Conservation (phyloP, 257 asterid genomes). For the Primulina tabacum region DNA sequence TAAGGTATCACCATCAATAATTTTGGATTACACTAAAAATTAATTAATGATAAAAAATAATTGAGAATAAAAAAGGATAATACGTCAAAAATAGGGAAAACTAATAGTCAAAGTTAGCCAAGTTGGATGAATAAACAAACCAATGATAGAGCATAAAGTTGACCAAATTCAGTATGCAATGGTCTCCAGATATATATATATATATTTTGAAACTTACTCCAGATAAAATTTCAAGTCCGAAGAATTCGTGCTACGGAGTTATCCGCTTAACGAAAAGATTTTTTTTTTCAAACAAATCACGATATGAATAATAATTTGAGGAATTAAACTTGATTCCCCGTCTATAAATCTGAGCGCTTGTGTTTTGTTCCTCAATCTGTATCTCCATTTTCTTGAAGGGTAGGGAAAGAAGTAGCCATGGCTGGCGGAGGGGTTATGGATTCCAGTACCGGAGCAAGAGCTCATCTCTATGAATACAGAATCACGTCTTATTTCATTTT, state of each 20-base stretch:
- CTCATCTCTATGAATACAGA: slow-evolving; percentile 63
- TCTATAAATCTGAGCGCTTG: too few species aligned
- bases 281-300: not conserved
- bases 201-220: too few species aligned
- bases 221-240: not conserved
- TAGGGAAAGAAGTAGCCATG: slow-evolving; percentile 29
- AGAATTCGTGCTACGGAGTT: not conserved
- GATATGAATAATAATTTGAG: too few species aligned
- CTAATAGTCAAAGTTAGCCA: not conserved
- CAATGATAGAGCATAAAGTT: not conserved
- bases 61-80: not conserved
- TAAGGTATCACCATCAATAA: not conserved
- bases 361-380: too few species aligned
- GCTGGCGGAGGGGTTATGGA: slow-evolving; percentile 62
- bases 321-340: too few species aligned
- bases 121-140: not conserved
- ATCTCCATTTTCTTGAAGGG: not conserved
- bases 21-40: not conserved
- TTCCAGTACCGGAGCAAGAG: slow-evolving; percentile 46
- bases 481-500: slow-evolving; percentile 64
- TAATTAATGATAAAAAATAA: too few species aligned
- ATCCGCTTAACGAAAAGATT: not conserved
- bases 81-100: not conserved
- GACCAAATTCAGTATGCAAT: not conserved
- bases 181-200: too few species aligned